Percentiles rank a stretch among this genome's conserved stretches.
Evolutionary conservation across 1,139 yeast genomes (phyloP).

Genomic region (Blastobotrys proliferans): DNA sequence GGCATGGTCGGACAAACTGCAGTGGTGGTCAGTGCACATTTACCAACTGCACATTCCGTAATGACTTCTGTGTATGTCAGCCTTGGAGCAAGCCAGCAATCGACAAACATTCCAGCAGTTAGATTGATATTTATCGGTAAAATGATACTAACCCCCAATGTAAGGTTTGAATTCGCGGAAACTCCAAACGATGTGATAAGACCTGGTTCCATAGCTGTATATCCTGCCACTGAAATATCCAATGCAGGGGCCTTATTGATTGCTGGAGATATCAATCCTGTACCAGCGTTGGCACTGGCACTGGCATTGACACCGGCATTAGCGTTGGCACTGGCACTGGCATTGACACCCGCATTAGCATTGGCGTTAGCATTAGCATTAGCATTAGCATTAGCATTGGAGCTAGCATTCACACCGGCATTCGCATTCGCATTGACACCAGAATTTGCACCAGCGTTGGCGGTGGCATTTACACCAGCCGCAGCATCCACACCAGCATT

Average conservation of each 20-base stretch:
- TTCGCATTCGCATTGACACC: too few species aligned
- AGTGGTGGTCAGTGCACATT: constrained; percentile 17
- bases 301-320: too few species aligned
- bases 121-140: constrained; percentile 6
- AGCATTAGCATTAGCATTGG: neutral
- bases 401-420: neutral
- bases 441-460: too few species aligned
- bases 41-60: constrained; percentile 19
- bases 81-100: constrained; percentile 6
- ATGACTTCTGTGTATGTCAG: constrained; percentile 16
- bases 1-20: constrained; percentile 18
- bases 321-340: too few species aligned
- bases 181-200: constrained; percentile 2
- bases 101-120: constrained; percentile 7
- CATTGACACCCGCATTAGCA: too few species aligned
- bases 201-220: constrained; percentile 1
- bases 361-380: neutral
- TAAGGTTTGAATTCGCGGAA: neutral
- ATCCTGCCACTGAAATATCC: too few species aligned
- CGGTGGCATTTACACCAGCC: too few species aligned
- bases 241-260: too few species aligned
- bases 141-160: constrained; percentile 5
- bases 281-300: too few species aligned
- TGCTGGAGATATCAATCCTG: too few species aligned
- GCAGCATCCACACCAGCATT: neutral